Percentiles rank a stretch among this genome's conserved stretches.
phyloP scores from a whole-genome alignment of 2,329 filamentous ascomycete genomes.

The Colletotrichum paranaense region DNA sequence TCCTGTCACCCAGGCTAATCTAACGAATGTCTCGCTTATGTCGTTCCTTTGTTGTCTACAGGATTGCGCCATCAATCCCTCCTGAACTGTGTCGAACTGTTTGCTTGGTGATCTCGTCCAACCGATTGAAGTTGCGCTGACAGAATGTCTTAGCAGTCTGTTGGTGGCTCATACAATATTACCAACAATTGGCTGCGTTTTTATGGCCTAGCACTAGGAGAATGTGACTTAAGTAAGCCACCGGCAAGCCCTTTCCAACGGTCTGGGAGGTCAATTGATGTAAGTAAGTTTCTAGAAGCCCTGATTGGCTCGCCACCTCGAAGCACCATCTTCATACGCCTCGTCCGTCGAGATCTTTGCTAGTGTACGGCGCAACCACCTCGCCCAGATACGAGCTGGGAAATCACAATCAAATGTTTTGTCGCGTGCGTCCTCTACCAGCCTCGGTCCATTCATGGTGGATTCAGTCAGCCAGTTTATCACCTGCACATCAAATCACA shows the following conservation, averaged over 20 bases:
- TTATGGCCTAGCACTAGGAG: background rate
- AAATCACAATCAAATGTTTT: conserved; percentile 5
- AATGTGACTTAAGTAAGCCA: background rate
- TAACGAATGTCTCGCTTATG: background rate
- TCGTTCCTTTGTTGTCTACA: too few species aligned
- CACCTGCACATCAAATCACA: conserved; percentile 29
- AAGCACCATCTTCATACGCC: background rate
- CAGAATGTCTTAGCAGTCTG: background rate
- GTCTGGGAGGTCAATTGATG: background rate
- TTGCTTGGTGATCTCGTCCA: background rate
- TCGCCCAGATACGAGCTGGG: conserved; percentile 6
- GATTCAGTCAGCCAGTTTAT: background rate
- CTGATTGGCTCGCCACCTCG: background rate
- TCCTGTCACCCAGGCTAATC: background rate
- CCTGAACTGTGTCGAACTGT: background rate
- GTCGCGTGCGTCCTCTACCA: background rate
- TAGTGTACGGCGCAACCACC: background rate
- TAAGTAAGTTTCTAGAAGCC: background rate
- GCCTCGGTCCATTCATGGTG: conserved; percentile 12
- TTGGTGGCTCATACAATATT: background rate
- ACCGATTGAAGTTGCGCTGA: background rate
- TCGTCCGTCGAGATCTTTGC: background rate
- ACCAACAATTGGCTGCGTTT: background rate
- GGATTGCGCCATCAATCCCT: background rate
- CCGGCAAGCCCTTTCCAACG: background rate